Percentiles rank a stretch among this genome's conserved stretches.
Evolutionary conservation across 805 yeast species (phyloP).

Genomic region (Hanseniaspora lachancei): DNA sequence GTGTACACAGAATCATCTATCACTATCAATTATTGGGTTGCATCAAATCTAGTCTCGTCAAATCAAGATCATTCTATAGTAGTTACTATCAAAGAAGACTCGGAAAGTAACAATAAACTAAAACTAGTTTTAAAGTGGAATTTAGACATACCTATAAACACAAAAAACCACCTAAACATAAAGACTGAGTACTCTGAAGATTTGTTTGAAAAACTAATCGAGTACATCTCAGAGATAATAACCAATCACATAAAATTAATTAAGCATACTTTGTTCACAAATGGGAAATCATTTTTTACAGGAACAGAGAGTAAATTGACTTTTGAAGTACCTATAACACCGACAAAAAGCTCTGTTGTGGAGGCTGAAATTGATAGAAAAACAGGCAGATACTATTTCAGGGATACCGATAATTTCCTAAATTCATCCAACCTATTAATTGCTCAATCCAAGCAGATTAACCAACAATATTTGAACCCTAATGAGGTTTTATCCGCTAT

Average conservation of each 20-base stretch:
- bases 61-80: slow-evolving; percentile 19
- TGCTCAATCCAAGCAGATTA: slow-evolving; percentile 21
- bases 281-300: neutral
- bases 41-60: slow-evolving; percentile 12
- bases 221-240: slow-evolving; percentile 19
- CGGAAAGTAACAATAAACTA: slow-evolving; percentile 14
- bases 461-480: slow-evolving; percentile 19
- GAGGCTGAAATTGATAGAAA: slow-evolving; percentile 25
- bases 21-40: slow-evolving; percentile 26
- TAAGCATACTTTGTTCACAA: slow-evolving; percentile 19
- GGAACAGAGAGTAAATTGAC: slow-evolving; percentile 13
- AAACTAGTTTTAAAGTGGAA: slow-evolving; percentile 24
- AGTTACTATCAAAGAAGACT: slow-evolving; percentile 22
- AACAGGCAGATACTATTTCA: slow-evolving; percentile 25
- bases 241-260: slow-evolving; percentile 25
- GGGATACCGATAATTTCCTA: slow-evolving; percentile 18
- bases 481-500: slow-evolving; percentile 22
- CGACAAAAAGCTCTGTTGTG: slow-evolving; percentile 23
- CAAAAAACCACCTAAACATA: slow-evolving; percentile 18
- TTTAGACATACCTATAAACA: slow-evolving; percentile 13
- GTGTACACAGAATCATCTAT: slow-evolving; percentile 25
- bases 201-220: slow-evolving; percentile 25
- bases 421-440: slow-evolving; percentile 20
- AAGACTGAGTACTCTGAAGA: slow-evolving; percentile 19
- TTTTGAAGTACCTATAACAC: slow-evolving; percentile 26